Evolutionary conservation across 2,329 filamentous ascomycete genomes (phyloP), one percentile per base, ranked within the genome.

Genomic region (Penicillium sp.): DNA sequence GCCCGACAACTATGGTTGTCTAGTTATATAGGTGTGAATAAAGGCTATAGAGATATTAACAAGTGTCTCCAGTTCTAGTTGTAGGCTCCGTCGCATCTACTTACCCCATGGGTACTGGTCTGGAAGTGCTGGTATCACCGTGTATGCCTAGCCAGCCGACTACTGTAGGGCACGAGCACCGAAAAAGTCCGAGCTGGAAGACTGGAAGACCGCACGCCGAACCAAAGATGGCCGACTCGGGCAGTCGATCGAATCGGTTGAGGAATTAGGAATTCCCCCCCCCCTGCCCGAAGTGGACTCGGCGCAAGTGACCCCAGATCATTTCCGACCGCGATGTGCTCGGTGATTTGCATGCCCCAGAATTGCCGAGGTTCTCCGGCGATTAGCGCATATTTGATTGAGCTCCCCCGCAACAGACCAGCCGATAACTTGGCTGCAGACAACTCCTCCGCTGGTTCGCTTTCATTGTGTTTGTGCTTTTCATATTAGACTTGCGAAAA

Each of bases 341-440:
- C 67, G 67, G 67, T 57, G 64, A 61, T 61, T 61, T 50, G 28
- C 47, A 12, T 31, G 37, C 20, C 54, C 49, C 54, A 53, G 38
- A 62, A 68, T 70, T 71, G 66, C 70, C 70, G 70, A 73, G 69
- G 68, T 67, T 67, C 63, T 54, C 60, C 63, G 59, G 53, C 43
- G 38, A 39, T 45, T 63, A 60, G 63, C 59, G 61, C 58, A 68
- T 69, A 67, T 67, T 67, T 67, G 61, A 68, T 60, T 58, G 54
- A 67, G 61, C 57, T 67, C 62, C 64, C 63, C 61, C 65, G 67
- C 63, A 65, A 65, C 57, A 48, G 41, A 39, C 39, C 55, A 51
- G 52, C 39, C 47, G 49, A 52, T 47, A 59, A 47, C 41, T 35
- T 41, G 42, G 43, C 57, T 31, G 45, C 15, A 57, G 31, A 15